Evolutionary conservation across 805 yeast genomes (phyloP).

Genomic region (Ogataea wickerhamii): DNA sequence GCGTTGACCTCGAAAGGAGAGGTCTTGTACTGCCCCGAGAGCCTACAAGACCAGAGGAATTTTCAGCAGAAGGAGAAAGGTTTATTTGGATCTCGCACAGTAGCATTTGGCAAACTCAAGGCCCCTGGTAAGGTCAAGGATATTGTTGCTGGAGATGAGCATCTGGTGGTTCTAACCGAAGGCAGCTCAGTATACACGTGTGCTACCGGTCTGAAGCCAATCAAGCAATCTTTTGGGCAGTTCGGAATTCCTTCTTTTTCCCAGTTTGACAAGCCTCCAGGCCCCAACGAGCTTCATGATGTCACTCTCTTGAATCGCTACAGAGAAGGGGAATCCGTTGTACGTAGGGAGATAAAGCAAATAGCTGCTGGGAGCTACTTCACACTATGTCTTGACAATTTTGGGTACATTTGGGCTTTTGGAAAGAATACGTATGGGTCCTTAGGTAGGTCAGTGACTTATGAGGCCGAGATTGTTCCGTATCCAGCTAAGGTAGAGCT

Average conservation of each 20-base stretch:
- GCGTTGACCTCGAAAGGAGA: conserved; percentile 48
- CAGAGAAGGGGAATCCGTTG: conserved; percentile 21
- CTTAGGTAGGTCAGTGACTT: conserved; percentile 64
- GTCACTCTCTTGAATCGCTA: conserved; percentile 55
- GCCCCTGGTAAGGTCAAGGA: conserved; percentile 31
- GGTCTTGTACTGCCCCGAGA: conserved; percentile 35
- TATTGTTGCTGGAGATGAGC: conserved; percentile 59
- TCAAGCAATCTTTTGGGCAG: conserved; percentile 63
- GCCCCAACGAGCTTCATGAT: conserved; percentile 46
- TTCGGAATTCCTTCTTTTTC: conserved; percentile 75
- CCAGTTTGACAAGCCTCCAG: conserved; percentile 57
- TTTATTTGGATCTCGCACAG: conserved; percentile 15
- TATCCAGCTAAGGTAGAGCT: conserved; percentile 58
- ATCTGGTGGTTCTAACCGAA: conserved; percentile 59
- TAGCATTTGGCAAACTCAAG: conserved; percentile 15
- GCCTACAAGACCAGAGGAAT: conserved; percentile 17
- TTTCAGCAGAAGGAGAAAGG: conserved; percentile 10
- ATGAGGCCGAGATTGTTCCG: conserved; percentile 63
- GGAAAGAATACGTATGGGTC: conserved; percentile 88
- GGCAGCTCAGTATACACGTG: conserved; percentile 60
- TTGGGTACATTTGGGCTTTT: conserved; percentile 78
- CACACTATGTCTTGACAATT: conserved; percentile 61
- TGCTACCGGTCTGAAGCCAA: conserved; percentile 50
- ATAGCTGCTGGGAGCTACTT: conserved; percentile 76
- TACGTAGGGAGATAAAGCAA: conserved; percentile 46